Evolutionary conservation across 2,329 filamentous ascomycete genomes (phyloP), one percentile per base, ranked within the genome.

Genomic region (Curvularia verruculosa): DNA sequence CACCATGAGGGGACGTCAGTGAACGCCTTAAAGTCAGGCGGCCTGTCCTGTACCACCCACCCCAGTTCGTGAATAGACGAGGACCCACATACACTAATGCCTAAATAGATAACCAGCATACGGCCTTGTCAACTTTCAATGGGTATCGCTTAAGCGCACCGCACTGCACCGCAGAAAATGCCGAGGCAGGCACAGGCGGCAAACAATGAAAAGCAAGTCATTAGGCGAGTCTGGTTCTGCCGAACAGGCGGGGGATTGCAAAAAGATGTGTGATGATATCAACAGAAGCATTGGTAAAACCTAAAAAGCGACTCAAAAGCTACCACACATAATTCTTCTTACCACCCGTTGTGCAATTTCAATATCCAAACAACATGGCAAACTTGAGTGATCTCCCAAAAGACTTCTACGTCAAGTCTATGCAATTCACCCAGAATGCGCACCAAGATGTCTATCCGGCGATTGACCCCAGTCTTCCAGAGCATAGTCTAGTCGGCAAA

Each of bases 361-460:
- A 18, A 44, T 6, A 21, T 46, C 13, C 31, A 31, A 10, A 19
- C 15, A 44, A 18, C 1, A 60, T 63, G 60, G 47, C 52, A 5
- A 58, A 60, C n/a, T 44, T 56, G 13, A 59, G 54, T 37, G 55
- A 58, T 15, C 54, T 60, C 12, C 61, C 63, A 2, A 59, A 54
- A 47, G 61, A 64, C 37, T 54, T 56, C 26, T 58, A 51, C 29
- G 56, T 62, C 50, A 64, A 43, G 15, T 49, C 58, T 5, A 52
- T 55, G 54, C 56, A 63, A 41, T 64, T 63, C 37, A 59, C 55
- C 1, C 39, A 49, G 19, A 55, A 43, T 26, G 55, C 58, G 6
- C 75, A 79, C 51, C 72, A 65, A 5, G 70, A 76, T 49, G 58
- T 64, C 10, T 80, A 81, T 54, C 72, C 76, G 13, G 67, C 77